Evolutionary conservation across 768 basidiomycete genomes (phyloP), one percentile per base, ranked within the genome.

Genomic region (Suillus cothurnatus): DNA sequence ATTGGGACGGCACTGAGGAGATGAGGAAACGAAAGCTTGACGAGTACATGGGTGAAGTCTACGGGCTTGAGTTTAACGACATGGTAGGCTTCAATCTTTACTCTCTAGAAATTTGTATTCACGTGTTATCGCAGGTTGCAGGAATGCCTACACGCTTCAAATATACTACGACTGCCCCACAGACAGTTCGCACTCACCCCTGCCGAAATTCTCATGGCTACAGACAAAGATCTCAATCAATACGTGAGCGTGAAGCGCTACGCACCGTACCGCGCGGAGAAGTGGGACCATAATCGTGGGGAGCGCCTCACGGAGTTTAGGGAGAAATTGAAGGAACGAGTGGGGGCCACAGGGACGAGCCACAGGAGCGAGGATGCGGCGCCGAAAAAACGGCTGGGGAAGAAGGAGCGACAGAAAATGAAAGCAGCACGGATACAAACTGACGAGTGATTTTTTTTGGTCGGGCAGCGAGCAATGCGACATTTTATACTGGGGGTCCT

Each of bases 1-100:
- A 92, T 67, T 93, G 92, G 89, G 88, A 89, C 70, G 92, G 92
- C 1, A 94, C 92, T n/a, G 93, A 96, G 72, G 93, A 92, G 72
- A 93, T 93, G 86, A 85, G 93, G 61, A 94, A 95, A 76, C 81
- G 84, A 60, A 90, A 90, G 71, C 76, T 95, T 65, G 88, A 96
- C 62, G 83, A 93, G 72, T 94, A 96, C 71, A 92, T 98, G 91
- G 91, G 95, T 66, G 93, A 95, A 75, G 81, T 99, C 49, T 91
- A 95, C 74, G 89, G 84, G 41, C 82, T 99, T 21, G 97, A 98
- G 66, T 97, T 98, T 80, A 98, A 98, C 76, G 96, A 97, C 71
- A 86, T 98, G 81, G 96, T 95, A 66, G 71, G 89, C 81, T 34
- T 52, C 4, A 36, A 28, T 52, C 6, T 49, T 7, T 45, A n/a